phyloP scores from a whole-genome alignment of 2,329 filamentous ascomycete species.

The Colletotrichum sp. region DNA sequence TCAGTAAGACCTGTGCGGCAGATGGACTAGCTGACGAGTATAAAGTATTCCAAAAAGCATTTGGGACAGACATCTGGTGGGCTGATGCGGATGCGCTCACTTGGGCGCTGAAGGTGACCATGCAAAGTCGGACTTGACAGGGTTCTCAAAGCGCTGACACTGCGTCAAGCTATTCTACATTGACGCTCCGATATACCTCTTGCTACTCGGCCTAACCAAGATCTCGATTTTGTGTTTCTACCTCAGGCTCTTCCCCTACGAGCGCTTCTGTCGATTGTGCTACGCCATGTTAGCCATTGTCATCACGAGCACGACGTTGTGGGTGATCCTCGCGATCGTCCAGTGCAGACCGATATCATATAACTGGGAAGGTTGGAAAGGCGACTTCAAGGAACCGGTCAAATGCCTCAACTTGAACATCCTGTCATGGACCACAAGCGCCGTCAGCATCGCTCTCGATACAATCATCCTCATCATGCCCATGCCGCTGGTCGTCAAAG shows the following conservation, averaged over 20 bases:
- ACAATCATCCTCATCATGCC: constrained; percentile 46
- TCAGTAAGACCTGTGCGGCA: neutral
- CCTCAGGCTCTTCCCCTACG: neutral
- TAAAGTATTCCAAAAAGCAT: neutral
- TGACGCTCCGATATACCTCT: neutral
- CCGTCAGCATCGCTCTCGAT: constrained; percentile 50
- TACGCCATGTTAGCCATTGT: neutral
- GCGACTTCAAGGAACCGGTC: neutral
- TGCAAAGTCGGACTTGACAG: no score
- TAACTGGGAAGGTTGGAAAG: constrained; percentile 13
- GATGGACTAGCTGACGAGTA: neutral
- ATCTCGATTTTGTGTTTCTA: constrained; percentile 10
- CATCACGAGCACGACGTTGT: neutral
- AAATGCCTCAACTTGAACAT: neutral
- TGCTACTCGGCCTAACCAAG: neutral
- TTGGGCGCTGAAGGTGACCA: neutral
- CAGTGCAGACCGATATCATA: constrained; percentile 2
- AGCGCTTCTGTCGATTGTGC: neutral
- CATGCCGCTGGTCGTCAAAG: constrained; percentile 41
- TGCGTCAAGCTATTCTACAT: neutral
- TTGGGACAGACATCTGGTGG: constrained; percentile 12
- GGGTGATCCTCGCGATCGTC: neutral
- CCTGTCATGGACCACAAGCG: neutral
- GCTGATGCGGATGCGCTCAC: neutral
- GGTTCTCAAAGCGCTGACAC: neutral